phyloP scores from a whole-genome alignment of 768 basidiomycete species.

The Panaeolus papilionaceus region DNA sequence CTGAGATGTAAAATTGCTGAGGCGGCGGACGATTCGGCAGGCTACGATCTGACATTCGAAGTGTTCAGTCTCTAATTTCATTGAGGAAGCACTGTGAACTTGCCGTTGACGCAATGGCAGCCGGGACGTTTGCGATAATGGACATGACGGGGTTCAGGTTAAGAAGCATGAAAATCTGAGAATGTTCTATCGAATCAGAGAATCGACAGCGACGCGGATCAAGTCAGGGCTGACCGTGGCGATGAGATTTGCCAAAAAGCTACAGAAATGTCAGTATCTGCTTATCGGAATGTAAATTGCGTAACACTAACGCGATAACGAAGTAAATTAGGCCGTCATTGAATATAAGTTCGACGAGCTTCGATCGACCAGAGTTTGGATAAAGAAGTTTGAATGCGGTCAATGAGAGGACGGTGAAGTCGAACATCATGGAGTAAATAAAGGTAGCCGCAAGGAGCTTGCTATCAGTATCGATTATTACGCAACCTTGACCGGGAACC shows the following conservation, averaged over 20 bases:
- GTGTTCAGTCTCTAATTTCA: slow-evolving; percentile 5
- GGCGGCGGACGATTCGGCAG: slow-evolving; percentile 62
- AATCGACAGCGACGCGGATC: not conserved
- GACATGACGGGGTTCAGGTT: slow-evolving; percentile 77
- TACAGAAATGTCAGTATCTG: slow-evolving; percentile 29
- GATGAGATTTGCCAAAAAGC: slow-evolving; percentile 71
- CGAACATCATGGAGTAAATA: slow-evolving; percentile 79
- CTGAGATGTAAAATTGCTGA: slow-evolving; percentile 60
- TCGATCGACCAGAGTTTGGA: slow-evolving; percentile 51
- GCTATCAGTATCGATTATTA: slow-evolving; percentile 64
- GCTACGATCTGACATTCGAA: slow-evolving; percentile 59
- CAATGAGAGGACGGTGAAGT: slow-evolving; percentile 64
- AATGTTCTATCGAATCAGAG: slow-evolving; percentile 13
- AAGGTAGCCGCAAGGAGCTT: slow-evolving; percentile 67
- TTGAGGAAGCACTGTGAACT: slow-evolving; percentile 25
- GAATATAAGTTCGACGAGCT: slow-evolving; percentile 70
- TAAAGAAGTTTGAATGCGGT: slow-evolving; percentile 67
- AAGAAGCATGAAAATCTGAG: slow-evolving; percentile 64
- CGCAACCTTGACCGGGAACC: slow-evolving; percentile 55
- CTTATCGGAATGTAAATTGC: not conserved
- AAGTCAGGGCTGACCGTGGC: slow-evolving; percentile 56
- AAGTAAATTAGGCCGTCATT: slow-evolving; percentile 78
- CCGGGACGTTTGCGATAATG: slow-evolving; percentile 76
- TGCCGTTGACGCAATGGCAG: slow-evolving; percentile 71
- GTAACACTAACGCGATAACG: slow-evolving; percentile 62